These are phyloP conservation scores for Rosa lucieae DNA, from an alignment of 306 rosid genomes.

Conservation along the genomic window DNA sequence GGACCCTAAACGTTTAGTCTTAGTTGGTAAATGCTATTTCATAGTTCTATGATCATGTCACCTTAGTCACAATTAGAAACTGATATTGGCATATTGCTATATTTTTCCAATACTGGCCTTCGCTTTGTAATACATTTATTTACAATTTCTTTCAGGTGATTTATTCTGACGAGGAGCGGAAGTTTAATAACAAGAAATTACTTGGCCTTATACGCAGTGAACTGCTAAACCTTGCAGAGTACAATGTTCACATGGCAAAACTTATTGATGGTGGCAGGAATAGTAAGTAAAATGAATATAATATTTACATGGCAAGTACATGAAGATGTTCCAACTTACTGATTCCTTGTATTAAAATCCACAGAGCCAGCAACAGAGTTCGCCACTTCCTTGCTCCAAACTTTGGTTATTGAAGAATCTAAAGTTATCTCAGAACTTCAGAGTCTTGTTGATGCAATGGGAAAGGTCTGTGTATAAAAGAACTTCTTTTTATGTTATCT, in stretches of 20 bases:
- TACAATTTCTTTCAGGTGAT: slow-evolving; percentile 62
- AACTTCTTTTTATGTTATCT: slow-evolving; percentile 1
- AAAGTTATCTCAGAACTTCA: slow-evolving; percentile 93
- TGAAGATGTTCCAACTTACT: slow-evolving; percentile 26
- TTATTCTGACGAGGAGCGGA: slow-evolving; percentile 95
- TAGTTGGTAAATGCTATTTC: not conserved
- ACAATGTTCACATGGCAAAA: slow-evolving; percentile 97
- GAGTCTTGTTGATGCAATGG: slow-evolving; percentile 88
- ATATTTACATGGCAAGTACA: slow-evolving; percentile 2
- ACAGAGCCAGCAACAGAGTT: slow-evolving; percentile 95
- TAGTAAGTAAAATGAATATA: slow-evolving; percentile 53
- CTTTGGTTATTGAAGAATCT: slow-evolving; percentile 68
- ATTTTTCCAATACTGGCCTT: not conserved
- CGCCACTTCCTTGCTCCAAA: slow-evolving; percentile 77
- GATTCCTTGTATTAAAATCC: slow-evolving; percentile 24
- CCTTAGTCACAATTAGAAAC: not conserved
- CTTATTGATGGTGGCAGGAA: slow-evolving; percentile 97
- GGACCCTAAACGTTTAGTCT: not conserved
- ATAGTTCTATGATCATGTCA: not conserved
- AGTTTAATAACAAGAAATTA: slow-evolving; percentile 86
- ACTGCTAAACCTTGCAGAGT: slow-evolving; percentile 89
- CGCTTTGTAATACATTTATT: not conserved
- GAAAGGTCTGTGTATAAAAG: slow-evolving; percentile 59
- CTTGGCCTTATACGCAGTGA: slow-evolving; percentile 84
- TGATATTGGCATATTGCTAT: not conserved